These are phyloP conservation scores for Podila horticola DNA, from an alignment of 192 early-diverging fungal genomes.

Conservation along the genomic window DNA sequence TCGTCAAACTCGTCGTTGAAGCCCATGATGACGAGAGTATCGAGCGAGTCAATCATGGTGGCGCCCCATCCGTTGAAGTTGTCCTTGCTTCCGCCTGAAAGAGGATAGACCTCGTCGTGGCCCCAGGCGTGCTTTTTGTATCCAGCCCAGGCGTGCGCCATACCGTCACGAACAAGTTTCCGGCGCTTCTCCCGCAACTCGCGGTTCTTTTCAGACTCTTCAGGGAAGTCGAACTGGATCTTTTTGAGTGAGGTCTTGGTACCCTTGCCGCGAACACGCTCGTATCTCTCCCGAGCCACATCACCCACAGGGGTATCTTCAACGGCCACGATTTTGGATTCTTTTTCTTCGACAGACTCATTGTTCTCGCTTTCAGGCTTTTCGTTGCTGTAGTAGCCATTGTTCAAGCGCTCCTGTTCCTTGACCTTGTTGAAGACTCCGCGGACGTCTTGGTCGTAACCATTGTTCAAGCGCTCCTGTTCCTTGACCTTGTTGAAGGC, in stretches of 20 bases:
- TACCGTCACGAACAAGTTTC: conserved; percentile 67
- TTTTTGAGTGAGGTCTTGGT: conserved; percentile 20
- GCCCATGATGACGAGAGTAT: conserved; percentile 89
- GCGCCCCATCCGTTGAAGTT: conserved; percentile 69
- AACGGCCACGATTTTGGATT: too few relatives aligned
- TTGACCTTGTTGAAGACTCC: neutral
- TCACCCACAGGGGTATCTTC: neutral
- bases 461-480: neutral
- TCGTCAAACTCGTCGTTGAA: conserved; percentile 81
- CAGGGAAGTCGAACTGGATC: conserved; percentile 34
- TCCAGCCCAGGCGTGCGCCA: conserved; percentile 76
- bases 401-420: neutral
- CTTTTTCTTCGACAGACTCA: too few relatives aligned
- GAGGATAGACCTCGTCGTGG: conserved; percentile 72
- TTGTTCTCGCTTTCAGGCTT: neutral
- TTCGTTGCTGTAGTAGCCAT: neutral
- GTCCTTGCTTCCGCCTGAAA: conserved; percentile 41
- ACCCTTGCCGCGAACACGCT: conserved; percentile 36
- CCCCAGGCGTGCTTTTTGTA: conserved; percentile 85
- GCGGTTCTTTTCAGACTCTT: conserved; percentile 23
- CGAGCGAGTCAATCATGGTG: conserved; percentile 88
- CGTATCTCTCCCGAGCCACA: conserved; percentile 15
- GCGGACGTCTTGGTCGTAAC: neutral
- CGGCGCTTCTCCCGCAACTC: conserved; percentile 43
- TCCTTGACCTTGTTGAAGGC: neutral